phyloP scores from a whole-genome alignment of 345 rosid species.

The Trapa bicornis region DNA sequence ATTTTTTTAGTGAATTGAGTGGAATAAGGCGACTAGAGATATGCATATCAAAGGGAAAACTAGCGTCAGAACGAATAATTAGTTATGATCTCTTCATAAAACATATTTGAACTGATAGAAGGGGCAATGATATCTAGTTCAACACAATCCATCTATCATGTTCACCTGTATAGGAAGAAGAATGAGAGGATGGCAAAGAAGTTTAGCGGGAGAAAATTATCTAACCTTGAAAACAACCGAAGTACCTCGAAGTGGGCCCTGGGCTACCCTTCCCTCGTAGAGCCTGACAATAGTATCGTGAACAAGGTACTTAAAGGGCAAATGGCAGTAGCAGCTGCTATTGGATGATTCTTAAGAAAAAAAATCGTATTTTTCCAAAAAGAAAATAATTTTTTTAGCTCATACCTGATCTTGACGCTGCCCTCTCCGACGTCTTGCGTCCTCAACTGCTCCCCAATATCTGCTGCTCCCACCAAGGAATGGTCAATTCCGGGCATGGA shows the following conservation, averaged over 20 bases:
- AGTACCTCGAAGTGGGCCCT: conserved; percentile 59
- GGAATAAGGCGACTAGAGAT: neutral
- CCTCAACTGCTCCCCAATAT: conserved; percentile 31
- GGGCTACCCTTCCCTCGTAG: conserved; percentile 65
- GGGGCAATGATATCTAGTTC: no score
- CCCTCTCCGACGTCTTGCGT: conserved; percentile 87
- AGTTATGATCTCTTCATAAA: neutral
- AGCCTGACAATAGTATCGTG: no score
- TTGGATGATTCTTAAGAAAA: neutral
- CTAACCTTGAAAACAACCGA: conserved; percentile 62
- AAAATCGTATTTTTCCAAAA: no score
- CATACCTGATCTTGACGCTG: conserved; percentile 67
- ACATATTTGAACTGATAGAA: neutral
- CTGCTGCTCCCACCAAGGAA: conserved; percentile 14
- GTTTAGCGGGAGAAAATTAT: neutral
- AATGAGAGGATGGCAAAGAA: no score
- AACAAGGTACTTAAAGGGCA: no score
- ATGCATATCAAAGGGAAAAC: neutral
- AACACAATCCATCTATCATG: no score
- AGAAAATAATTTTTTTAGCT: no score
- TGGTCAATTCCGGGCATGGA: conserved; percentile 44
- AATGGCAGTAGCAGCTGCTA: no score
- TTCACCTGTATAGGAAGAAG: no score
- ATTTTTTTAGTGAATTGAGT: neutral
- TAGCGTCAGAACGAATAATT: neutral